phyloP scores from a whole-genome alignment of 345 rosid genomes.

The Diplotaxis tenuifolia region DNA sequence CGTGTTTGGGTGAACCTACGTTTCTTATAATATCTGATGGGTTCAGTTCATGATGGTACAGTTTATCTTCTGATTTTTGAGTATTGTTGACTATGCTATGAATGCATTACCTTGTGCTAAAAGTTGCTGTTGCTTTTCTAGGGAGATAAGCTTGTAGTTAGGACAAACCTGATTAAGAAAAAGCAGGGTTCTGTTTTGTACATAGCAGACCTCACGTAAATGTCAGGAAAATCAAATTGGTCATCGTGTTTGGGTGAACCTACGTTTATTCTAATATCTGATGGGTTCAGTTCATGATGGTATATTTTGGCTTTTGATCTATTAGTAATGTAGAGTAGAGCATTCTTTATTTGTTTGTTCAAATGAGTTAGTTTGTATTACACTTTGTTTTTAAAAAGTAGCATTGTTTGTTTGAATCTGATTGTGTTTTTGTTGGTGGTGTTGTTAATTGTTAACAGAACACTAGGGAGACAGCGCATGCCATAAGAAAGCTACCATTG shows the following conservation, averaged over 20 bases:
- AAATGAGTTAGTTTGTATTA: too few species aligned
- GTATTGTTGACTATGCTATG: too few species aligned
- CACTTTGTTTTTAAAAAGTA: too few species aligned
- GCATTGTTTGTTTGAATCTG: not conserved
- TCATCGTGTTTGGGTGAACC: conserved; percentile 67
- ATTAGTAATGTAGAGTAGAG: not conserved
- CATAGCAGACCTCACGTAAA: conserved; percentile 53
- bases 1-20: conserved; percentile 67
- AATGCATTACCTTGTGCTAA: not conserved
- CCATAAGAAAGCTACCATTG: conserved; percentile 77
- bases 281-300: conserved; percentile 67
- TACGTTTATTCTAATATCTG: conserved; percentile 40
- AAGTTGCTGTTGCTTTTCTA: not conserved
- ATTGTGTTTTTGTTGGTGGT: not conserved
- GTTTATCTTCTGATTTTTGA: not conserved
- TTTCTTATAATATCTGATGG: conserved; percentile 43
- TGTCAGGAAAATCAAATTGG: conserved; percentile 52
- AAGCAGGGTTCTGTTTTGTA: conserved; percentile 53
- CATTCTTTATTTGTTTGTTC: too few species aligned
- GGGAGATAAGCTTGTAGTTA: not conserved
- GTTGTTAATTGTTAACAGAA: conserved; percentile 43
- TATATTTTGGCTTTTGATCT: conserved; percentile 17
- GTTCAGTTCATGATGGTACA: conserved; percentile 61
- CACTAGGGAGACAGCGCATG: conserved; percentile 84
- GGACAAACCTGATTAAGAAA: conserved; percentile 52